Base-by-base conservation (phyloP, 768 basidiomycete genomes). In the Mycena albidolilacea region DNA sequence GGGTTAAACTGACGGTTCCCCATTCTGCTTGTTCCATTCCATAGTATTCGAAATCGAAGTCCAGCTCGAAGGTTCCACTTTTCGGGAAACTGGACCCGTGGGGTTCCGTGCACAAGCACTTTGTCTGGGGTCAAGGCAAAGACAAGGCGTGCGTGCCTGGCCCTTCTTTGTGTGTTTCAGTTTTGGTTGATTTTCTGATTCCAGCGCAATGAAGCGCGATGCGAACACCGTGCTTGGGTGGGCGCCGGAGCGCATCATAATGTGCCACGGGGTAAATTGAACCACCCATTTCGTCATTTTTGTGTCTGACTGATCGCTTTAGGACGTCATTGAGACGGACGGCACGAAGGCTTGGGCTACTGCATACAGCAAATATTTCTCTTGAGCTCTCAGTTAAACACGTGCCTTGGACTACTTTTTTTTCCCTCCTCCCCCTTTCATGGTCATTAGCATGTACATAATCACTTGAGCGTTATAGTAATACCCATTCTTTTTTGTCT, bases 171-270 rank as follows among this genome's bases (percentile, higher is more conserved):
- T 12, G 12, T 21, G 30, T 54, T 39, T 37, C 17, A 55, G 14
- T 52, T 46, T 17, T 38, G 60, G n/a, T 23, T 43, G 65, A 73
- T 41, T 54, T 55, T 57, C 38, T 72, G 30, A 35, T 8, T 41
- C 3, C 38, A 87, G 87, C 7, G 84, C 83, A 9, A 94, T 94
- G 92, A 85, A 84, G 57, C 85, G 88, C 23, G 91, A 93, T 73
- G 90, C 88, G 7, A 88, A 86, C 76, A 90, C 85, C 1, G 93
- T 96, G 3, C 85, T 88, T 1, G 85, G 80, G 0, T 96, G 95
- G 95, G 90, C 92, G 75, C 93, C 94, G 77, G 86, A 91, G 7
- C 84, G 90, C 55, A 91, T 94, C 74, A 93, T 94, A 55, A 92
- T 92, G 69, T 94, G 93, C 74, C 93, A 94, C 79, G 84, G 84